Evolutionary conservation across 202 grass and related monocot genomes (phyloP).

Genomic region (Sporobolus alterniflorus): DNA sequence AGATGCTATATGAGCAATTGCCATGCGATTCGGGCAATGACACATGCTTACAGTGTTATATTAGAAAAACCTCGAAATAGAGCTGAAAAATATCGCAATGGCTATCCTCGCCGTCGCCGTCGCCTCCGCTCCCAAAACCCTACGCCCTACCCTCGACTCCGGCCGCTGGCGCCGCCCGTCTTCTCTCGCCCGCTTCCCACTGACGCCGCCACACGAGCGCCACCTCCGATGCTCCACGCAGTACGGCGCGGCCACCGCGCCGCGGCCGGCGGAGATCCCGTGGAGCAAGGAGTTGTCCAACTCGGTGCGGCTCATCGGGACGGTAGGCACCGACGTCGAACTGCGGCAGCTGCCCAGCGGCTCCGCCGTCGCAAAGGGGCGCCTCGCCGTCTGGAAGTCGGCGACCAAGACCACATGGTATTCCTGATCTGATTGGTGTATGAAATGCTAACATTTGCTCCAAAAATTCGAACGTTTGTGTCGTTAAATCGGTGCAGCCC

Average conservation of each 20-base stretch:
- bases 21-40: no score
- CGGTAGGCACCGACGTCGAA: slow-evolving; percentile 67
- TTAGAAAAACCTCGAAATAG: no score
- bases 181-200: not conserved
- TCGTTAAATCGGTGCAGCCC: not conserved
- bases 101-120: slow-evolving; percentile 40
- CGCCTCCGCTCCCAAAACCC: slow-evolving; percentile 52
- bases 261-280: slow-evolving; percentile 64
- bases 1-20: no score
- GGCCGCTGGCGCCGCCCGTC: not conserved
- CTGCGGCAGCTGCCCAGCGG: slow-evolving; percentile 77
- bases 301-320: slow-evolving; percentile 79
- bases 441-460: not conserved
- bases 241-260: slow-evolving; percentile 40
- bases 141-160: slow-evolving; percentile 41
- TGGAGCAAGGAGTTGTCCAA: slow-evolving; percentile 90
- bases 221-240: slow-evolving; percentile 42
- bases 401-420: slow-evolving; percentile 82
- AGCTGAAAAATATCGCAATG: slow-evolving; percentile 30
- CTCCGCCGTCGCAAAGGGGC: slow-evolving; percentile 68
- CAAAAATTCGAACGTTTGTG: not conserved
- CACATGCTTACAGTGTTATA: no score
- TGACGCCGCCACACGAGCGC: not conserved
- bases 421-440: not conserved
- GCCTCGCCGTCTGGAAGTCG: slow-evolving; percentile 83